Evolutionary conservation across 306 rosid genomes (phyloP), one percentile per base, ranked within the genome.

Genomic region (Ammopiptanthus mongolicus): DNA sequence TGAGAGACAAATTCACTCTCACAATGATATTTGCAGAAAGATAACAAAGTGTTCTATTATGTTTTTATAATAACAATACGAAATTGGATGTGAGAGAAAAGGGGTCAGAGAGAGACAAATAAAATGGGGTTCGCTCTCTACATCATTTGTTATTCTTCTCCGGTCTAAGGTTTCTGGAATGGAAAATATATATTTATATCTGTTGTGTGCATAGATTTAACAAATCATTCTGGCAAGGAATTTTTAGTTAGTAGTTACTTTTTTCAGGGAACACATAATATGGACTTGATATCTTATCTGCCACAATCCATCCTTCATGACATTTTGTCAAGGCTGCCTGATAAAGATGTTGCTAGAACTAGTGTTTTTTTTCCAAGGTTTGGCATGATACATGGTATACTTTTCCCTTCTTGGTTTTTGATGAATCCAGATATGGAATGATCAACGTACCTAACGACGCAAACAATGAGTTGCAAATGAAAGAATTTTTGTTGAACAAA

Each of bases 271-370:
- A 17, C 23, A 15, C 7, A 15, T 15, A 5, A 15, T 17, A 50
- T 41, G 46, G 14, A 41, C 13, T 0, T 7, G 13, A 65, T 65
- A 21, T 42, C 68, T 0, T 48, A 53, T 23, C 23, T 79, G 18
- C 83, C 74, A 25, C 57, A 53, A 13, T 19, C 18, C 37, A 47
- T 80, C 34, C 65, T 80, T 34, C 56, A 65, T 50, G 75, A 73
- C 13, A 65, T 80, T 73, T 18, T 80, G 3, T 73, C 65, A 10
- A 65, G 76, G 53, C 33, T 73, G 7, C 64, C 79, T 34, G 33
- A 47, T 6, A 57, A 79, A 41, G 46, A 65, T 55, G 77, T 46
- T 23, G 39, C 22, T 10, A 71, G 71, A 21, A 9, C 25, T 23
- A 44, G 39, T n/a, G 15, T 67, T n/a, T 8, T n/a, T 8, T 67